Percentiles rank a stretch among this genome's conserved stretches.
phyloP scores from a whole-genome alignment of 1,139 yeast genomes.

The Pichia sp. region DNA sequence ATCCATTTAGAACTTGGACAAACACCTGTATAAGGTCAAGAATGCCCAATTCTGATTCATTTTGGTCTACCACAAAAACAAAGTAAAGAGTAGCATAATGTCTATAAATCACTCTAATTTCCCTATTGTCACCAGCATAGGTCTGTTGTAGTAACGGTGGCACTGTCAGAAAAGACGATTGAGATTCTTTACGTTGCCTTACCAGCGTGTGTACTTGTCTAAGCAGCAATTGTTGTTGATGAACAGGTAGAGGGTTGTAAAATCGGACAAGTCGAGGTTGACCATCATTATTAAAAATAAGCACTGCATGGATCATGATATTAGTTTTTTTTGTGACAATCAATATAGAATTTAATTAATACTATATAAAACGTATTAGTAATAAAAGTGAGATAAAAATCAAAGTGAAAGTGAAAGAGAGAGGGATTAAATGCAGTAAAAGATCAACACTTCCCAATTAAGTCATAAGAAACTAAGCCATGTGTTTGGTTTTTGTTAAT shows the following conservation, averaged over 20 bases:
- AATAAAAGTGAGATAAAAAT: too few relatives aligned
- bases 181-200: conserved; percentile 59
- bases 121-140: conserved; percentile 52
- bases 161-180: conserved; percentile 77
- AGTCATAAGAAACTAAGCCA: too few relatives aligned
- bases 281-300: conserved; percentile 43
- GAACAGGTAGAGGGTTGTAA: conserved; percentile 82
- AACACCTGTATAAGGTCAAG: conserved; percentile 92
- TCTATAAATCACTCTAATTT: conserved; percentile 84
- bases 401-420: too few relatives aligned
- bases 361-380: too few relatives aligned
- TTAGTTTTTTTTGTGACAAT: too few relatives aligned
- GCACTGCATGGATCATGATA: conserved; percentile 40
- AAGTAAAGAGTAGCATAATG: conserved; percentile 93
- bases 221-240: conserved; percentile 65
- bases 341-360: too few relatives aligned
- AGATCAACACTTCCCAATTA: too few relatives aligned
- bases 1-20: conserved; percentile 88
- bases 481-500: too few relatives aligned
- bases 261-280: conserved; percentile 86
- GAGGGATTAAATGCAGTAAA: too few relatives aligned
- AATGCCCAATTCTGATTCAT: conserved; percentile 91
- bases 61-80: conserved; percentile 92
- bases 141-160: conserved; percentile 49
- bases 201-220: conserved; percentile 72